phyloP scores from a whole-genome alignment of 495 filamentous ascomycete species.

The Penicillium subrubescens region DNA sequence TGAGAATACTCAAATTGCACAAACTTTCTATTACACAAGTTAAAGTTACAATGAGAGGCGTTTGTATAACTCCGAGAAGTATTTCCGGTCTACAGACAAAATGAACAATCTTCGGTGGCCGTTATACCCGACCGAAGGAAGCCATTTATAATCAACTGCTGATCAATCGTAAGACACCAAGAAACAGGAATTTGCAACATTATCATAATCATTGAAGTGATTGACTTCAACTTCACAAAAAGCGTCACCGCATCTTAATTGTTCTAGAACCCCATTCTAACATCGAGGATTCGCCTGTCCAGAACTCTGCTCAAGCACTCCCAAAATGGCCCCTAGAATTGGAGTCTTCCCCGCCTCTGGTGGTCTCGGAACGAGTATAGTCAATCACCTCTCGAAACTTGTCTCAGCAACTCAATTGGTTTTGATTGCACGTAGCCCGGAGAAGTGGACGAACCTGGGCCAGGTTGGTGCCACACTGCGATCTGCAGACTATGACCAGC shows the following conservation, averaged over 20 bases:
- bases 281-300: neutral
- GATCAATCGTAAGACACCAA: neutral
- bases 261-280: neutral
- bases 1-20: neutral
- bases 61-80: neutral
- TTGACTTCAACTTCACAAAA: neutral
- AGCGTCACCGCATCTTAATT: too few species aligned
- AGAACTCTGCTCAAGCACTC: neutral
- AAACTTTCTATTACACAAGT: neutral
- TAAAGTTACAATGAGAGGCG: neutral
- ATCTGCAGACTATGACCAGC: slow-evolving; percentile 41
- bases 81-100: neutral
- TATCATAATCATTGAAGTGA: neutral
- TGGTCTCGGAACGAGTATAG: slow-evolving; percentile 47
- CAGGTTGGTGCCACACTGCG: slow-evolving; percentile 35
- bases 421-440: slow-evolving; percentile 49
- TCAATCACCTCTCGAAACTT: slow-evolving; percentile 44
- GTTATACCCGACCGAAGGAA: neutral
- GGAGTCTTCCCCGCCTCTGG: slow-evolving; percentile 57
- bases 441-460: slow-evolving; percentile 30
- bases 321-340: slow-evolving; percentile 33
- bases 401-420: slow-evolving; percentile 42
- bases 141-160: slow-evolving; percentile 19
- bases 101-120: neutral
- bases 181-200: neutral